These are phyloP conservation scores for Cladosporium colombiae DNA, from an alignment of 2,329 filamentous ascomycete species.

Conservation along the genomic window DNA sequence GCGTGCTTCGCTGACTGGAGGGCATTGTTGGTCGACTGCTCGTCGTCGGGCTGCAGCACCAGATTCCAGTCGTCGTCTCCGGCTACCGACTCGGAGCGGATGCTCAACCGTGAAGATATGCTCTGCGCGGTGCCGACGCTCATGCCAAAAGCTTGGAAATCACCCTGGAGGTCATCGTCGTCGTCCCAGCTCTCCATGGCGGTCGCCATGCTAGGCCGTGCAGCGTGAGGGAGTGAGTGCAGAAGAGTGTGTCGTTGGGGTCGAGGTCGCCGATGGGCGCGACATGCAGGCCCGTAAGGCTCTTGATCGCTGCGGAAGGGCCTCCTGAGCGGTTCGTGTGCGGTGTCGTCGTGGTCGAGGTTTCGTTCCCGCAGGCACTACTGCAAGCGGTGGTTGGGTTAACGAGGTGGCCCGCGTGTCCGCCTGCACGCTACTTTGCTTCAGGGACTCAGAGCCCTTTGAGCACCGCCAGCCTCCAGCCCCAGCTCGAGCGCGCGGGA, in stretches of 20 bases:
- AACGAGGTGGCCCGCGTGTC: slow-evolving; percentile 2
- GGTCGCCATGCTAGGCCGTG: slow-evolving; percentile 53
- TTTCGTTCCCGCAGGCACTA: background rate
- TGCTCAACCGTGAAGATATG: slow-evolving; percentile 77
- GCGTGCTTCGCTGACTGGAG: slow-evolving; percentile 84
- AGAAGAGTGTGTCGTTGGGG: background rate
- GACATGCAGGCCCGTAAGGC: slow-evolving; percentile 18
- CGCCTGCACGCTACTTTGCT: slow-evolving; percentile 1
- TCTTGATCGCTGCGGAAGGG: slow-evolving; percentile 2
- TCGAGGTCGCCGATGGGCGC: slow-evolving; percentile 8
- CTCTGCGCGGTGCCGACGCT: slow-evolving; percentile 70
- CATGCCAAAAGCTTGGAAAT: slow-evolving; percentile 59
- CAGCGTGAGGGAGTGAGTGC: background rate
- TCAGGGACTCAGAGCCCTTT: background rate
- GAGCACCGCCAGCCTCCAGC: background rate
- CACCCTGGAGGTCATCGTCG: slow-evolving; percentile 58
- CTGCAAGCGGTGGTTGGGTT: slow-evolving; percentile 3
- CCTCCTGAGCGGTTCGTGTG: slow-evolving; percentile 13
- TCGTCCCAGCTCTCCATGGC: slow-evolving; percentile 70
- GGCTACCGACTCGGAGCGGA: slow-evolving; percentile 71
- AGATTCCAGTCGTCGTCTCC: slow-evolving; percentile 89
- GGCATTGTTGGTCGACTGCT: slow-evolving; percentile 78
- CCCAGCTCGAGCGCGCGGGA: background rate
- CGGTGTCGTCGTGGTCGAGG: slow-evolving; percentile 9
- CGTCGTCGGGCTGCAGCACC: slow-evolving; percentile 79